Percentiles rank a stretch among this genome's conserved stretches.
phyloP scores from a whole-genome alignment of 2,329 filamentous ascomycete genomes.

The Bretziella fagacearum region DNA sequence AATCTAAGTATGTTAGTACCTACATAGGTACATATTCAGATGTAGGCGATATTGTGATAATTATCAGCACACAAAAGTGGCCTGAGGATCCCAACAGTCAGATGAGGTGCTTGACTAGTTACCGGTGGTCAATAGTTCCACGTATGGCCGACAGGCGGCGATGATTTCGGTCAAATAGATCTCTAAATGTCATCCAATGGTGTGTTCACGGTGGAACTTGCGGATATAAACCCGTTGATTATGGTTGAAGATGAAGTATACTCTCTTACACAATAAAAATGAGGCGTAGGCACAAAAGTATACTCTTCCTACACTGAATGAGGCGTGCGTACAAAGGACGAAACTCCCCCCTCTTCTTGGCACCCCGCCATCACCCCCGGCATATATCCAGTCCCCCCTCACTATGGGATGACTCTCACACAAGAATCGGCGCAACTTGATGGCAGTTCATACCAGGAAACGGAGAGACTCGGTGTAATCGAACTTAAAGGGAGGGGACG shows the following conservation, averaged over 20 bases:
- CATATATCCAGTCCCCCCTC: background rate
- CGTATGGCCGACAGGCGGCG: background rate
- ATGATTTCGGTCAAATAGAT: background rate
- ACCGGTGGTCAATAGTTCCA: background rate
- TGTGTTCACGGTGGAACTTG: background rate
- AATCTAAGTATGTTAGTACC: too few relatives aligned
- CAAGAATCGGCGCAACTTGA: too few relatives aligned
- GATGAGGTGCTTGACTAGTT: background rate
- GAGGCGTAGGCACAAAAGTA: too few relatives aligned
- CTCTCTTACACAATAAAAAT: too few relatives aligned
- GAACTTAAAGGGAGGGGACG: too few relatives aligned
- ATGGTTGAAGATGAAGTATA: too few relatives aligned
- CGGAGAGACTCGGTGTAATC: background rate
- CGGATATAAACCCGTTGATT: too few relatives aligned
- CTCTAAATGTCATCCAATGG: background rate
- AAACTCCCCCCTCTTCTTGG: background rate
- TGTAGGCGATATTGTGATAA: background rate
- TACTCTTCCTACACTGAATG: too few relatives aligned
- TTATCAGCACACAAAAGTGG: slow-evolving; percentile 3
- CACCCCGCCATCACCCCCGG: background rate
- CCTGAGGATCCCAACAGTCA: background rate
- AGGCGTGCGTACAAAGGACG: too few relatives aligned
- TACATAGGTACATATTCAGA: too few relatives aligned
- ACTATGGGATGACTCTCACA: background rate
- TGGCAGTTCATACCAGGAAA: too few relatives aligned